A percentile compares a stretch with the other conserved stretches of the same genome.
Evolutionary conservation across 1,284 basidiomycete genomes (phyloP).

Genomic region (Takashimella tepidaria): DNA sequence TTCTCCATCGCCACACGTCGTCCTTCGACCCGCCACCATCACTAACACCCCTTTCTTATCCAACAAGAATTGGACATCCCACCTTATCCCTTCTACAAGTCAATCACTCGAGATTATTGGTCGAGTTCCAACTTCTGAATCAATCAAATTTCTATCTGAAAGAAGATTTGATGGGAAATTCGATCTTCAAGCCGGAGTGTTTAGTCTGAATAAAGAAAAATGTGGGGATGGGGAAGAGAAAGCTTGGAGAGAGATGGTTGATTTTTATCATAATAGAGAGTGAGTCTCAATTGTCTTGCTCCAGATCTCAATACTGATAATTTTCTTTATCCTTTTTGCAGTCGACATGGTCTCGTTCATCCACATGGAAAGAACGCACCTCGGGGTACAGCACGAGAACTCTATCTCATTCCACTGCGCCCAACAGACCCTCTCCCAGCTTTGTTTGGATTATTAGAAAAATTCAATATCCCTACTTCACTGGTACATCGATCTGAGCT

Average conservation of each 20-base stretch:
- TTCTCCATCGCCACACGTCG: conserved; percentile 3
- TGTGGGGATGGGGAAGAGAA: conserved; percentile 45
- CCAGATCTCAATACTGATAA: conserved; percentile 9
- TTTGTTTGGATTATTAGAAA: conserved; percentile 76
- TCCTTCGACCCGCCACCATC: conserved; percentile 17
- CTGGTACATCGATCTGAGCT: conserved; percentile 50
- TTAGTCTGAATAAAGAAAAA: conserved; percentile 54
- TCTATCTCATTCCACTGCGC: conserved; percentile 78
- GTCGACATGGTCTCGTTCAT: conserved; percentile 78
- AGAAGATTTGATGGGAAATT: conserved; percentile 68
- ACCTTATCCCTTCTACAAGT: conserved; percentile 33
- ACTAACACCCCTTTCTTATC: conserved; percentile 15
- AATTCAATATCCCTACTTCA: conserved; percentile 61
- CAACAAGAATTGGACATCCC: conserved; percentile 49
- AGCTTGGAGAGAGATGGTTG: conserved; percentile 60
- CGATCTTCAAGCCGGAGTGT: conserved; percentile 70
- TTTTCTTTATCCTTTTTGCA: too few species aligned
- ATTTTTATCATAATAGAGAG: conserved; percentile 70
- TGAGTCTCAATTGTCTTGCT: conserved; percentile 48
- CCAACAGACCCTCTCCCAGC: conserved; percentile 69
- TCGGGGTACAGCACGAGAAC: conserved; percentile 69
- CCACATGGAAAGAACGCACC: conserved; percentile 69
- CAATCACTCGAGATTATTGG: conserved; percentile 50
- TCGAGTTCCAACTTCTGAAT: conserved; percentile 68
- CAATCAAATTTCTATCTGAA: conserved; percentile 67